Base-by-base conservation (phyloP, 257 asterid genomes). In the Datura wrightii region DNA sequence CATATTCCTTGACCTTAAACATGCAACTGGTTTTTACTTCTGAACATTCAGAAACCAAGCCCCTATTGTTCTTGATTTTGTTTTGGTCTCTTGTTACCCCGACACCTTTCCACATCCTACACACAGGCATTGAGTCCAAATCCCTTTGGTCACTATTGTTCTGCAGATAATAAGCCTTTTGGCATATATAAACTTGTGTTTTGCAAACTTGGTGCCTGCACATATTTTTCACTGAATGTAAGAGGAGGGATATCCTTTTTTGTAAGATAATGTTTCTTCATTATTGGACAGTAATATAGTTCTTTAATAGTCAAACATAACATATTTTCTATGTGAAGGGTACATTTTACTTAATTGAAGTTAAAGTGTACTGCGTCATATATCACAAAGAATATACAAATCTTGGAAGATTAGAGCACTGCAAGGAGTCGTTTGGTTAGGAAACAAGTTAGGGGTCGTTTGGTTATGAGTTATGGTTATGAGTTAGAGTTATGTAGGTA, bases 111-210 rank as follows among this genome's bases (percentile, higher is more conserved):
- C 3, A 15, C 8, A 42, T 70, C 54, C 55, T 5, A 42, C 37
- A 13, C 79, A 9, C 0, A 16, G 8, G 36, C 34, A 9, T 70
- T 9, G 36, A 74, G 14, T 74, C 6, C 44, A 24, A 48, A 76
- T 50, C 60, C 81, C 59, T 19, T 76, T 50, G 10, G 10, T 72
- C 81, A 74, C 59, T 76, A 6, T 4, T 24, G 46, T 52, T 76
- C 62, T 52, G 82, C 82, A 50, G 16, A 31, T 50, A 31, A 19
- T 74, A 76, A 50, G 82, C 46, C 82, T 76, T 76, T 50, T 71
- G 39, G 79, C 56, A 42, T 42, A 39, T n/a, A 10, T n/a, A 71
- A 44, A 44, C 8, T 31, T 31, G 41, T 6, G 13, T 62, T 62
- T 24, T 24, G 16, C 34, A 31, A 10, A 56, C 13, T 67, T 67